Conservation (phyloP, 345 rosid species). For the Lepidium aucheri region DNA sequence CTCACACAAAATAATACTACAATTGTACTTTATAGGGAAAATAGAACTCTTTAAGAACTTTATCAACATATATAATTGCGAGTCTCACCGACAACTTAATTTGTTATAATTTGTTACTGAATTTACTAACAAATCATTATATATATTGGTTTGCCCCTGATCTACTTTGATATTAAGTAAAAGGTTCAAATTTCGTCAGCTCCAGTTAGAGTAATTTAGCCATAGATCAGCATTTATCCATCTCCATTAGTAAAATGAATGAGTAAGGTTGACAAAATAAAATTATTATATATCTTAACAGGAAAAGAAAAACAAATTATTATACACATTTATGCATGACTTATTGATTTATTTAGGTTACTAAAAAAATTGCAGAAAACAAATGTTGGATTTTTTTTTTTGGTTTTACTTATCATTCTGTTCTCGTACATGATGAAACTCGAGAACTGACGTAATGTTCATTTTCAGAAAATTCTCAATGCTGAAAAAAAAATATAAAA, state of each 20-base stretch:
- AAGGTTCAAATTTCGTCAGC: too few species aligned
- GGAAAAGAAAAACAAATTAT: background rate
- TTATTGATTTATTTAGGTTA: too few species aligned
- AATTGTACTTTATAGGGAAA: background rate
- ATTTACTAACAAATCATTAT: background rate
- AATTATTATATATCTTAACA: background rate
- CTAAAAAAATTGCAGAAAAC: background rate
- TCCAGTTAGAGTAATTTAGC: too few species aligned
- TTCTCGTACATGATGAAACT: background rate
- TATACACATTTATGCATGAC: background rate
- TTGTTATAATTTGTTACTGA: constrained; percentile 1
- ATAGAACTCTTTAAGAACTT: background rate
- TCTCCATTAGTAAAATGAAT: too few species aligned
- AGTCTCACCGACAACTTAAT: constrained; percentile 12
- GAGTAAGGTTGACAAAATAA: too few species aligned
- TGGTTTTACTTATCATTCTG: too few species aligned
- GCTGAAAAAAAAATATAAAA: background rate
- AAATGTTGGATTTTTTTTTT: too few species aligned
- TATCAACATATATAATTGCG: background rate
- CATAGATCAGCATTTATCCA: too few species aligned
- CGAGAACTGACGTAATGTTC: background rate
- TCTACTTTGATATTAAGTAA: too few species aligned
- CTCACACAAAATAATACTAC: background rate
- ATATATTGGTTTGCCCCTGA: too few species aligned
- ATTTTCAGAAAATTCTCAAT: background rate